Evolutionary conservation across 352 stramenopile species (phyloP).

Genomic region (Globisporangium paroecandrum): DNA sequence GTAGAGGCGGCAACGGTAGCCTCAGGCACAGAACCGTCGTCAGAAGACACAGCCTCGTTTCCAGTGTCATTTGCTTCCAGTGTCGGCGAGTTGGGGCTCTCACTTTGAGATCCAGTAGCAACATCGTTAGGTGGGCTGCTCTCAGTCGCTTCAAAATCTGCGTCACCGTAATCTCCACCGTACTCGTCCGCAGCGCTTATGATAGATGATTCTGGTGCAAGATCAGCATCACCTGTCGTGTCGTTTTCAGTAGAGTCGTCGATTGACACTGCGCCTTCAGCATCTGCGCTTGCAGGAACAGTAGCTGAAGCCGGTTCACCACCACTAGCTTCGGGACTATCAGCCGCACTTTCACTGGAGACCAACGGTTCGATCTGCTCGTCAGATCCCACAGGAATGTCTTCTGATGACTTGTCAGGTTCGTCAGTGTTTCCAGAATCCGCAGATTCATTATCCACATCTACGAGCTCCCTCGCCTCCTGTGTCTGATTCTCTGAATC

Average conservation of each 20-base stretch:
- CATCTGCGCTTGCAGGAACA: background rate
- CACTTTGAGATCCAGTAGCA: background rate
- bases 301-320: background rate
- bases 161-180: conserved; percentile 14
- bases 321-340: background rate
- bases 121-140: background rate
- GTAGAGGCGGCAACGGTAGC: background rate
- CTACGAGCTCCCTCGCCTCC: background rate
- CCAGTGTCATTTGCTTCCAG: background rate
- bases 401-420: background rate
- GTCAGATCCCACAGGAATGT: background rate
- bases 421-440: background rate
- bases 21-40: no score
- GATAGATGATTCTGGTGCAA: no score
- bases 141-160: conserved; percentile 12
- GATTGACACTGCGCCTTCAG: background rate
- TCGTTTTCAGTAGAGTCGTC: background rate
- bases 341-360: background rate
- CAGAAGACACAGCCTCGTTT: background rate
- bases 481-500: background rate
- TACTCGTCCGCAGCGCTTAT: background rate
- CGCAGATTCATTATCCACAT: background rate
- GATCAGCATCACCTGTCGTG: background rate
- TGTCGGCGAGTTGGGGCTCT: background rate
- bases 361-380: background rate